A percentile compares a stretch with the other conserved stretches of the same genome.
phyloP scores from a whole-genome alignment of 2,329 filamentous ascomycete species.

The Incumbomyces lentus region DNA sequence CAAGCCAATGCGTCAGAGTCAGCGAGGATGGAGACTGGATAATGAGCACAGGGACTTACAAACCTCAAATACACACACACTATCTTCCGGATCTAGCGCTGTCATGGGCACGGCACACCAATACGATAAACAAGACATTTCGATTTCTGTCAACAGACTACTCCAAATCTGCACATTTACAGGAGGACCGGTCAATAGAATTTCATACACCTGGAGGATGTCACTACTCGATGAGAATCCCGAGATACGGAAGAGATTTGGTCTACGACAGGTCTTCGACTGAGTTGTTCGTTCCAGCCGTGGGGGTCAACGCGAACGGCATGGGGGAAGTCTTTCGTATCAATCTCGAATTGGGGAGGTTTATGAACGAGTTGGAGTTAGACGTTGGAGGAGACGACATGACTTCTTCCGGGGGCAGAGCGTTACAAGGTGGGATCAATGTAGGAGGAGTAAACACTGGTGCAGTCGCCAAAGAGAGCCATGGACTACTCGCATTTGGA shows the following conservation, averaged over 20 bases:
- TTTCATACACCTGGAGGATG: constrained; percentile 84
- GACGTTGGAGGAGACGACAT: constrained; percentile 80
- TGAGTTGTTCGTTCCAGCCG: constrained; percentile 77
- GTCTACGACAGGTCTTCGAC: constrained; percentile 72
- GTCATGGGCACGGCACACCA: constrained; percentile 88
- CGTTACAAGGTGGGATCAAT: constrained; percentile 76
- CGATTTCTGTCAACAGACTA: constrained; percentile 81
- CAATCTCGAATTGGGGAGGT: constrained; percentile 83
- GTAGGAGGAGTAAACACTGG: constrained; percentile 80
- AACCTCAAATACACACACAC: constrained; percentile 89
- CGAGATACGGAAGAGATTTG: constrained; percentile 83
- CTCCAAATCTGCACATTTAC: constrained; percentile 86
- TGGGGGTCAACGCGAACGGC: constrained; percentile 76
- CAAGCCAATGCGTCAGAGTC: constrained; percentile 77
- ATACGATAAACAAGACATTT: constrained; percentile 84
- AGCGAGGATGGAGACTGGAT: constrained; percentile 96
- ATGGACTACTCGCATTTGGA: constrained; percentile 85
- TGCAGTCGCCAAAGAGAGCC: constrained; percentile 75
- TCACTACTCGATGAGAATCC: constrained; percentile 81
- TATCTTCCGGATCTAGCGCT: constrained; percentile 85
- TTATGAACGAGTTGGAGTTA: constrained; percentile 87
- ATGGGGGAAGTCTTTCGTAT: constrained; percentile 86
- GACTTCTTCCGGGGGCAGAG: constrained; percentile 53
- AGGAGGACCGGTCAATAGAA: constrained; percentile 81
- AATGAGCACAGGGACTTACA: constrained; percentile 75